phyloP scores from a whole-genome alignment of 2,329 filamentous ascomycete genomes.

The Hypoxylon sp. region DNA sequence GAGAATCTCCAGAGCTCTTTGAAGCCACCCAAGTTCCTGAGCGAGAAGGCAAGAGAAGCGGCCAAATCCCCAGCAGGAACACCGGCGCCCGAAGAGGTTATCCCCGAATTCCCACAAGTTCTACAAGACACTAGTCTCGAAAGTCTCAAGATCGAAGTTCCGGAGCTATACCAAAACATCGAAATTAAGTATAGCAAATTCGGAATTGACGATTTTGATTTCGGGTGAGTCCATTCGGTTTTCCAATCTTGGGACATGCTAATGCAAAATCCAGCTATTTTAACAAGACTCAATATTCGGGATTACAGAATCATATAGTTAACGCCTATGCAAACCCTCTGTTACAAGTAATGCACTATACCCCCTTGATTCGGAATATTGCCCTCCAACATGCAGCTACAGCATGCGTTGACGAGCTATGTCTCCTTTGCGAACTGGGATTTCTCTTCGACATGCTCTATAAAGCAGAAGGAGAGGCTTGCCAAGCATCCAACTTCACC shows the following conservation, averaged over 20 bases:
- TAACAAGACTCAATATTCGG: constrained; percentile 92
- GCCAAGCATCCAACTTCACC: constrained; percentile 94
- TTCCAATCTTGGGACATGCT: neutral
- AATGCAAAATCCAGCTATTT: constrained; percentile 74
- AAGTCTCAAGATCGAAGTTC: constrained; percentile 83
- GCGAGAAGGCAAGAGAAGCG: constrained; percentile 86
- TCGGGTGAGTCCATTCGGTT: constrained; percentile 71
- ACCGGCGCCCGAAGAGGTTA: constrained; percentile 58
- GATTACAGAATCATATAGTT: constrained; percentile 93
- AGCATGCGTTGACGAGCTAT: constrained; percentile 83
- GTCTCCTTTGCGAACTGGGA: constrained; percentile 92
- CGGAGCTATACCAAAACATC: constrained; percentile 90
- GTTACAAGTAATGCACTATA: constrained; percentile 91
- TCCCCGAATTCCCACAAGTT: constrained; percentile 72
- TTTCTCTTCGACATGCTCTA: constrained; percentile 98
- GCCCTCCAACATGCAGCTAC: constrained; percentile 91
- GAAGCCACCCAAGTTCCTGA: constrained; percentile 90
- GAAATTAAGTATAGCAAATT: constrained; percentile 99
- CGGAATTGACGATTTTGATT: constrained; percentile 99
- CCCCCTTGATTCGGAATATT: constrained; percentile 86
- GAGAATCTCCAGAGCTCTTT: constrained; percentile 73
- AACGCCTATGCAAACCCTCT: constrained; percentile 97
- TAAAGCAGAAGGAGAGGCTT: constrained; percentile 93
- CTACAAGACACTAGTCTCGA: constrained; percentile 78
- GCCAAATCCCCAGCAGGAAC: constrained; percentile 61